phyloP scores from a whole-genome alignment of 805 yeast species.

The Schwanniomyces pseudopolymorphus region DNA sequence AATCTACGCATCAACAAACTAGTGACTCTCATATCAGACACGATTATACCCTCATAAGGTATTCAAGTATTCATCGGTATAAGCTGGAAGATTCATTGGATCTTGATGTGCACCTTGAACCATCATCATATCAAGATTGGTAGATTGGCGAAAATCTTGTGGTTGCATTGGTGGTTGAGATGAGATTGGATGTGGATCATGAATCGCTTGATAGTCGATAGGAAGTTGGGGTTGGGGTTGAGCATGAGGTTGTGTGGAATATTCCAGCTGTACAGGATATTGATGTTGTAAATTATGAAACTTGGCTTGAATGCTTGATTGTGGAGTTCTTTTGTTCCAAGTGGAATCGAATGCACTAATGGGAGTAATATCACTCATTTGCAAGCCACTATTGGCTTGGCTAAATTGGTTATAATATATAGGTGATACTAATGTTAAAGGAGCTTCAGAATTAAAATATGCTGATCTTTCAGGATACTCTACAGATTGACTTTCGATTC shows the following conservation, averaged over 20 bases:
- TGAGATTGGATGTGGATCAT: not conserved
- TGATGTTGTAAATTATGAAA: constrained; percentile 20
- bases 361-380: not conserved
- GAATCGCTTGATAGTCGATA: not conserved
- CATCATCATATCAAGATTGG: constrained; percentile 13
- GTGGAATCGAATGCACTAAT: not conserved
- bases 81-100: not conserved
- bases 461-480: not conserved
- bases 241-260: not conserved
- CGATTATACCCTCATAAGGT: not conserved
- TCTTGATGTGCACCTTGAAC: constrained; percentile 5
- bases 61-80: not conserved
- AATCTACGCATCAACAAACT: not conserved
- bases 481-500: not conserved
- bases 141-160: constrained; percentile 6
- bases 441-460: not conserved
- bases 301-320: constrained; percentile 17
- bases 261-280: constrained; percentile 1
- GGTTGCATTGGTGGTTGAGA: constrained; percentile 1
- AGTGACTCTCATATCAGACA: not conserved
- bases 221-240: not conserved
- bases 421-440: not conserved
- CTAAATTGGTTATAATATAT: not conserved
- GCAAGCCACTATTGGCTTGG: not conserved
- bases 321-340: constrained; percentile 11